phyloP scores from a whole-genome alignment of 495 filamentous ascomycete species.

The Xylaria castorea region DNA sequence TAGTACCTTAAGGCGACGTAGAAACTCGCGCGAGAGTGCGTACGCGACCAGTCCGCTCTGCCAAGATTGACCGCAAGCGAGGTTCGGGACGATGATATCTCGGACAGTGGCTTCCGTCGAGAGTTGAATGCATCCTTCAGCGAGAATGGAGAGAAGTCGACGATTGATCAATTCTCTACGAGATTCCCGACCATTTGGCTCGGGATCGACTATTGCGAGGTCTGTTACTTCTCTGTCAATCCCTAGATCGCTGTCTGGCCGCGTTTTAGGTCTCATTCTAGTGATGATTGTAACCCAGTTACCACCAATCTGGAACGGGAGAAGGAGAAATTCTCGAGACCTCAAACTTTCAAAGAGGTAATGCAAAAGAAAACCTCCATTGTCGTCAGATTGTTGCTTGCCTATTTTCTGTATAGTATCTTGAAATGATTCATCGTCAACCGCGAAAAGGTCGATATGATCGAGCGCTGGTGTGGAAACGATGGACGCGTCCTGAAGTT shows the following conservation, averaged over 20 bases:
- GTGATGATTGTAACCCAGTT: slow-evolving; percentile 34
- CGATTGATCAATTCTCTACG: slow-evolving; percentile 21
- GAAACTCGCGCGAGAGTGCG: slow-evolving; percentile 35
- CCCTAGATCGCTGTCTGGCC: neutral
- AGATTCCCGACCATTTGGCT: neutral
- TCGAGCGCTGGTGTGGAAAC: slow-evolving; percentile 33
- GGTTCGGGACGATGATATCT: neutral
- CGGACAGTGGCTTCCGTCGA: neutral
- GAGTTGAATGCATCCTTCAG: slow-evolving; percentile 32
- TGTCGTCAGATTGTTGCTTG: neutral
- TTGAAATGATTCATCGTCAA: slow-evolving; percentile 9
- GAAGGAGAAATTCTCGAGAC: slow-evolving; percentile 30
- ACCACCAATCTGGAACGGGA: slow-evolving; percentile 24
- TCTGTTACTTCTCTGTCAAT: slow-evolving; percentile 27
- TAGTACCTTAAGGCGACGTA: slow-evolving; percentile 35
- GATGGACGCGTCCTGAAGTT: slow-evolving; percentile 17
- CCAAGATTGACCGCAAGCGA: slow-evolving; percentile 12
- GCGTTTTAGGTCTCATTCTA: neutral
- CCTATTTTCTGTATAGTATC: slow-evolving; percentile 18
- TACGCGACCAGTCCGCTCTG: slow-evolving; percentile 33
- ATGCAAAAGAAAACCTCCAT: slow-evolving; percentile 10
- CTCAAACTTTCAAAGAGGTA: slow-evolving; percentile 33
- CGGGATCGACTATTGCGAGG: slow-evolving; percentile 35
- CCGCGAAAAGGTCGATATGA: slow-evolving; percentile 29
- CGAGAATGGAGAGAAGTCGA: slow-evolving; percentile 24